A percentile compares a stretch with the other conserved stretches of the same genome.
These are phyloP conservation scores for Solanum hybrid DNA, from an alignment of 305 asterid genomes.

Conservation along the genomic window DNA sequence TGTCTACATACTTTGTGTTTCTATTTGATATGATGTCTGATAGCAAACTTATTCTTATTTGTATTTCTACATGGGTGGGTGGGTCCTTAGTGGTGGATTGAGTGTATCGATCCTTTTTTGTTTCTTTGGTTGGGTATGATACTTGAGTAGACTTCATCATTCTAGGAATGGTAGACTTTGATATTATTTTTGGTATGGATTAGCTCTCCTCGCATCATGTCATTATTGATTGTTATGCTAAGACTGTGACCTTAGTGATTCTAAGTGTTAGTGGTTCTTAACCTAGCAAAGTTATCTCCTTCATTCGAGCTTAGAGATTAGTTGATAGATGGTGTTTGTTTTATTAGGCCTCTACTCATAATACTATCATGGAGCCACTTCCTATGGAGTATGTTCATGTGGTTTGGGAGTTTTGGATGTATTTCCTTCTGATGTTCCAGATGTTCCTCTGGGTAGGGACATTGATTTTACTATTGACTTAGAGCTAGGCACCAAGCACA, in stretches of 20 bases:
- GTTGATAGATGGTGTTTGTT: neutral
- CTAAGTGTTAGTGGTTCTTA: neutral
- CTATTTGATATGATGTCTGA: neutral
- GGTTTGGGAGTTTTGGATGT: neutral
- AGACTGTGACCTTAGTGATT: neutral
- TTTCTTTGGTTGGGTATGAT: neutral
- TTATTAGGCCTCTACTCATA: neutral
- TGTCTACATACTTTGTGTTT: neutral
- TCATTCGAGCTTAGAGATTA: neutral
- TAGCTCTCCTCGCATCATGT: neutral
- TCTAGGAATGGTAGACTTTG: neutral
- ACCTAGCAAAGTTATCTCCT: neutral
- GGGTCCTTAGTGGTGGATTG: neutral
- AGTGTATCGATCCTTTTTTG: neutral
- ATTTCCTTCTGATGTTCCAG: neutral
- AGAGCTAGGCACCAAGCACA: neutral
- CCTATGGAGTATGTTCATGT: neutral
- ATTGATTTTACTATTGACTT: neutral
- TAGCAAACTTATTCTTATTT: neutral
- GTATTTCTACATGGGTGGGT: neutral
- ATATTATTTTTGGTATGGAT: neutral
- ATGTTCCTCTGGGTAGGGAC: neutral
- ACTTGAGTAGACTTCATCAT: neutral
- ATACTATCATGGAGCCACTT: neutral
- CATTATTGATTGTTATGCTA: neutral